These are phyloP conservation scores for Mycocentrospora acerina DNA, from an alignment of 2,329 filamentous ascomycete genomes.

Conservation along the genomic window DNA sequence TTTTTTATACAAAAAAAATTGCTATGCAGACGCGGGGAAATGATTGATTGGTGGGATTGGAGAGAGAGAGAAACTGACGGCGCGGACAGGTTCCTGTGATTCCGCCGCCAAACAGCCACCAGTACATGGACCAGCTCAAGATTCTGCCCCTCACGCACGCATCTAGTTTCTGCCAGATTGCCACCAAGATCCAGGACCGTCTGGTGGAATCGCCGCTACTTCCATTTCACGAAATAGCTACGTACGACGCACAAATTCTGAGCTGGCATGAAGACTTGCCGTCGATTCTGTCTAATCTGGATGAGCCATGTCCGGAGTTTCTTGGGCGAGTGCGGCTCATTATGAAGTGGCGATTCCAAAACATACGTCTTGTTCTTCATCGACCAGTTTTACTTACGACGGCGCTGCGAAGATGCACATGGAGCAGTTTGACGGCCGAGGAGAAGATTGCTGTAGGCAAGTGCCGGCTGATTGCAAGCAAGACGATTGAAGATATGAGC, in stretches of 20 bases:
- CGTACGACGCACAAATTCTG: slow-evolving; percentile 67
- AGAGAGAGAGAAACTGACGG: slow-evolving; percentile 11
- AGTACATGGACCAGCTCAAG: slow-evolving; percentile 58
- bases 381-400: slow-evolving; percentile 68
- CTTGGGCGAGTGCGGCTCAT: slow-evolving; percentile 70
- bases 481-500: slow-evolving; percentile 72
- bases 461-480: slow-evolving; percentile 68
- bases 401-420: slow-evolving; percentile 57
- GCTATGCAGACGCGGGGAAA: background rate
- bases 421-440: slow-evolving; percentile 57
- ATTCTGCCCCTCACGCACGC: slow-evolving; percentile 74
- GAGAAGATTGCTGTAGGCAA: slow-evolving; percentile 68
- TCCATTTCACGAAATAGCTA: slow-evolving; percentile 64
- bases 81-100: slow-evolving; percentile 16
- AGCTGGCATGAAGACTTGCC: slow-evolving; percentile 73
- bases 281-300: slow-evolving; percentile 41
- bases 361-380: slow-evolving; percentile 74
- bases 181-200: slow-evolving; percentile 74
- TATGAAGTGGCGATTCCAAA: slow-evolving; percentile 82
- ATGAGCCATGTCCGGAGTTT: slow-evolving; percentile 69
- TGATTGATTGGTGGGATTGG: no score
- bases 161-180: slow-evolving; percentile 77
- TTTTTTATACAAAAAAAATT: background rate
- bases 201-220: slow-evolving; percentile 70
- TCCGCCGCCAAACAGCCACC: slow-evolving; percentile 36